These are phyloP conservation scores for Ustilago loliicola DNA, from an alignment of 1,284 basidiomycete species.

Conservation along the genomic window DNA sequence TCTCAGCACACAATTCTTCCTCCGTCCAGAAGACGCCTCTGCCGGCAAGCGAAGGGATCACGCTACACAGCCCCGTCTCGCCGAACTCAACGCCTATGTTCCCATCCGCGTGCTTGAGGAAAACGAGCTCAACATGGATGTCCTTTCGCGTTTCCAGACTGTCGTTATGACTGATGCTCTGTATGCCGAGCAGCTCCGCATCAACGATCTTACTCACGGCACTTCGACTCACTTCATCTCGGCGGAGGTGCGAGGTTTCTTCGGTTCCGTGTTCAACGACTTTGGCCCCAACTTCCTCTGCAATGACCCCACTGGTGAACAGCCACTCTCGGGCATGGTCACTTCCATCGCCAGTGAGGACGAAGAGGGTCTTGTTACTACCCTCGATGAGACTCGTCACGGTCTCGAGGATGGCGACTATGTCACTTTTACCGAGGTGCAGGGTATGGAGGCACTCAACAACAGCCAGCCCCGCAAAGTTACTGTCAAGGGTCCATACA, in stretches of 20 bases:
- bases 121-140: slow-evolving; percentile 52
- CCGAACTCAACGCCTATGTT: slow-evolving; percentile 96
- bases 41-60: slow-evolving; percentile 78
- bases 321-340: slow-evolving; percentile 93
- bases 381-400: slow-evolving; percentile 95
- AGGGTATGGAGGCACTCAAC: slow-evolving; percentile 94
- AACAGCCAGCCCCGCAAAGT: slow-evolving; percentile 91
- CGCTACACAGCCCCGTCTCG: slow-evolving; percentile 87
- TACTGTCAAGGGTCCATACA: slow-evolving; percentile 81
- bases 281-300: slow-evolving; percentile 95
- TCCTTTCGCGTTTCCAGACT: slow-evolving; percentile 72
- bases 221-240: slow-evolving; percentile 88
- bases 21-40: slow-evolving; percentile 87
- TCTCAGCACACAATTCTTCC: slow-evolving; percentile 95
- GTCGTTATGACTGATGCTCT: slow-evolving; percentile 88
- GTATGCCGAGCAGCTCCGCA: slow-evolving; percentile 87
- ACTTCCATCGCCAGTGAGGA: slow-evolving; percentile 76
- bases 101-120: slow-evolving; percentile 80
- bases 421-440: slow-evolving; percentile 96
- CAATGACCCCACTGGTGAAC: slow-evolving; percentile 94
- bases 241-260: slow-evolving; percentile 92
- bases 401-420: slow-evolving; percentile 98
- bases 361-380: slow-evolving; percentile 90
- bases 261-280: slow-evolving; percentile 96
- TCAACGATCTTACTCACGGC: slow-evolving; percentile 81